phyloP scores from a whole-genome alignment of 495 filamentous ascomycete genomes.

The Haplographium delicatum region DNA sequence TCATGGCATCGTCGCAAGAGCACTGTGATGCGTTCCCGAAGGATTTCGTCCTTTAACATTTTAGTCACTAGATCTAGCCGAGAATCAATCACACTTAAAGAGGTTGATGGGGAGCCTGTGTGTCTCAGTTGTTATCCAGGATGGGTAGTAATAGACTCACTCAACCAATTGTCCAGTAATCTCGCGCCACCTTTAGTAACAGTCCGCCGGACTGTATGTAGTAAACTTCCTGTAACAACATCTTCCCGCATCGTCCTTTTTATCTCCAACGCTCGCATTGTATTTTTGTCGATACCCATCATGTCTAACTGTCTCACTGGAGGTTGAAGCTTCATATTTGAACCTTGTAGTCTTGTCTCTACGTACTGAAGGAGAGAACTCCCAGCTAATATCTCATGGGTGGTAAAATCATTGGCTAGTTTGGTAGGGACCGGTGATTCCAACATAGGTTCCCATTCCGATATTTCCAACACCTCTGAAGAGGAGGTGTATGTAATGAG shows the following conservation, averaged over 20 bases:
- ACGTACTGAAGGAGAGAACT: slow-evolving; percentile 78
- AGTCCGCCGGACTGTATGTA: slow-evolving; percentile 84
- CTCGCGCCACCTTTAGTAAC: slow-evolving; percentile 86
- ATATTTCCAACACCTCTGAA: slow-evolving; percentile 45
- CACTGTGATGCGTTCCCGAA: slow-evolving; percentile 60
- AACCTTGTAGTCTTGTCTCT: slow-evolving; percentile 65
- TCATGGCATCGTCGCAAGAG: slow-evolving; percentile 78
- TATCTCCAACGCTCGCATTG: slow-evolving; percentile 84
- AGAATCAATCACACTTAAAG: slow-evolving; percentile 67
- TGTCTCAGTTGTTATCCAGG: slow-evolving; percentile 17
- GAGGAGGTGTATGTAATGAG: slow-evolving; percentile 49
- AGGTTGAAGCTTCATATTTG: slow-evolving; percentile 80
- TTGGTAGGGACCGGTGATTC: slow-evolving; percentile 55
- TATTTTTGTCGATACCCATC: slow-evolving; percentile 89
- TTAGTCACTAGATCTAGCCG: slow-evolving; percentile 77
- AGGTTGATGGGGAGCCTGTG: slow-evolving; percentile 69
- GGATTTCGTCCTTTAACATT: slow-evolving; percentile 55
- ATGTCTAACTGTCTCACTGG: slow-evolving; percentile 71
- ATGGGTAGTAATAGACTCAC: too few relatives aligned
- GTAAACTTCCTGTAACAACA: slow-evolving; percentile 70
- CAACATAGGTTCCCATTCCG: slow-evolving; percentile 70
- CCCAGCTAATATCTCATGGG: slow-evolving; percentile 51
- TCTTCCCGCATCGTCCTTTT: slow-evolving; percentile 74
- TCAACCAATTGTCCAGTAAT: slow-evolving; percentile 75
- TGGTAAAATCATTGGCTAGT: slow-evolving; percentile 35